These are phyloP conservation scores for Amphirosellinia nigrospora DNA, from an alignment of 495 filamentous ascomycete genomes.

Conservation along the genomic window DNA sequence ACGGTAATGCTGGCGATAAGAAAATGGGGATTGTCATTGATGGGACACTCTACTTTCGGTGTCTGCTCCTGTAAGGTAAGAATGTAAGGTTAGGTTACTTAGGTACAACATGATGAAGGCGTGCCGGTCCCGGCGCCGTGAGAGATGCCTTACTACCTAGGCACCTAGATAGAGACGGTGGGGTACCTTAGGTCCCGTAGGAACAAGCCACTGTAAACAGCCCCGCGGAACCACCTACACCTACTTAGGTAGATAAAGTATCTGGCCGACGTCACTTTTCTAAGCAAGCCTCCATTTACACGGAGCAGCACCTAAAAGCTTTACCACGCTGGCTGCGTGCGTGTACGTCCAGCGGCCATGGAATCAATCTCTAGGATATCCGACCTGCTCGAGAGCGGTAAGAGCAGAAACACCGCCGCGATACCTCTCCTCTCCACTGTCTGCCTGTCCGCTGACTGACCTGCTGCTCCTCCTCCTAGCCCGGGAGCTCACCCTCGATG, in stretches of 20 bases:
- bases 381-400: conserved; percentile 90
- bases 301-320: conserved; percentile 18
- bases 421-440: no score
- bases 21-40: conserved; percentile 47
- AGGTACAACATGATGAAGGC: neutral
- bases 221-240: conserved; percentile 2
- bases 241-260: neutral
- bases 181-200: conserved; percentile 23
- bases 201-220: neutral
- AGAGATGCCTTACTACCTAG: neutral
- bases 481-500: conserved; percentile 95
- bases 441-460: conserved; percentile 20
- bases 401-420: conserved; percentile 28
- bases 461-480: conserved; percentile 59
- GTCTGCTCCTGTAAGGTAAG: neutral
- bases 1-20: conserved; percentile 57
- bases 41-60: neutral
- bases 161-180: neutral
- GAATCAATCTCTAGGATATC: conserved; percentile 97
- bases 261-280: conserved; percentile 46
- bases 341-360: conserved; percentile 53
- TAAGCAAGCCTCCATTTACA: no score
- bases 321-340: conserved; percentile 30
- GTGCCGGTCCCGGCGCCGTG: conserved; percentile 4
- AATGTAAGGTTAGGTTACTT: neutral